Percentiles rank a stretch among this genome's conserved stretches.
Conservation (phyloP, 2,329 filamentous ascomycete species). For the Penicillium sumatraense region DNA sequence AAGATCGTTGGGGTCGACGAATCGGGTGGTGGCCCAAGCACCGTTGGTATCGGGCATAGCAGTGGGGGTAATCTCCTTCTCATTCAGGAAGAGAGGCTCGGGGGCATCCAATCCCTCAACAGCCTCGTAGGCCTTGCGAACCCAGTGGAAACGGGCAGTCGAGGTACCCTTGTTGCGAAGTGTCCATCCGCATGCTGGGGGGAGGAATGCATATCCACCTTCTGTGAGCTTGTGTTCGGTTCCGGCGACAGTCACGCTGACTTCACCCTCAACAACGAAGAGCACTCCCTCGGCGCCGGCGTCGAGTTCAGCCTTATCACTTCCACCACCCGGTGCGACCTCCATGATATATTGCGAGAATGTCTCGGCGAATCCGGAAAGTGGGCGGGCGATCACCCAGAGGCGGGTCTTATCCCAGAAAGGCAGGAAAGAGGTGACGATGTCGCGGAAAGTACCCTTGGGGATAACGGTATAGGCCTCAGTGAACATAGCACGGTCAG, state of each 20-base stretch:
- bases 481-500: constrained; percentile 33
- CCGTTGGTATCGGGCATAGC: constrained; percentile 29
- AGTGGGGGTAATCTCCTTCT: constrained; percentile 27
- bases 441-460: constrained; percentile 29
- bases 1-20: constrained; percentile 29
- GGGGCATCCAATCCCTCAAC: constrained; percentile 27
- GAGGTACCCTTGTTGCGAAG: constrained; percentile 21
- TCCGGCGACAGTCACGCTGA: constrained; percentile 21
- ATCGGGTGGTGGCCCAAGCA: constrained; percentile 30
- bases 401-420: constrained; percentile 32
- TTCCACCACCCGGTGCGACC: constrained; percentile 28
- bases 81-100: constrained; percentile 29
- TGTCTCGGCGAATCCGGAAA: constrained; percentile 31
- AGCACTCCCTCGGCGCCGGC: constrained; percentile 24
- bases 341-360: constrained; percentile 35
- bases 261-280: constrained; percentile 29
- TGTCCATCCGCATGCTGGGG: constrained; percentile 29
- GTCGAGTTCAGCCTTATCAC: constrained; percentile 27
- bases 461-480: constrained; percentile 30
- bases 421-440: constrained; percentile 30
- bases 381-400: constrained; percentile 30
- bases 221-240: constrained; percentile 25
- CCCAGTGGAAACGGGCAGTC: constrained; percentile 31
- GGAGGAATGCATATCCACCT: constrained; percentile 29
- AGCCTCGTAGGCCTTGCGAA: constrained; percentile 29